Base-by-base conservation (phyloP, 2,329 filamentous ascomycete species). In the Aspergillus ochraceus region DNA sequence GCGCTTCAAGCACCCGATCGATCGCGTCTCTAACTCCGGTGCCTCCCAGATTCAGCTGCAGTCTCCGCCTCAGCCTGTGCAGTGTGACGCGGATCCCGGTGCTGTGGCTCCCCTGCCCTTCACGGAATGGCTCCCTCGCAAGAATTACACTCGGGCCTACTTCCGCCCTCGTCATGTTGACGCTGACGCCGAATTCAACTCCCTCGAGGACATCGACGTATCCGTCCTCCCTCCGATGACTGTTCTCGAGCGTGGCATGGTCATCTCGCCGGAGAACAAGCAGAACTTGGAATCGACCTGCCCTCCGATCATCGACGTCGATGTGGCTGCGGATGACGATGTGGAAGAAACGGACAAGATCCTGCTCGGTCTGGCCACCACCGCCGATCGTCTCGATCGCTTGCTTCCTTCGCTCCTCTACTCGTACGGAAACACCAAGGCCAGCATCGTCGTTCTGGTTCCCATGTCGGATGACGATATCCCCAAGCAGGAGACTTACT, bases 121-220 rank as follows among this genome's bases (percentile, higher is more conserved):
- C 66, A 65, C 68, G 49, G 76, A 78, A 67, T 79, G 76, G 76
- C 71, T 79, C 45, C 67, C 68, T 19, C 75, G 74, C 68, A 79
- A 79, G 71, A 78, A 78, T 66, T 78, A 77, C 63, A 79, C 76
- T 32, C 76, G 76, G 53, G 69, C 72, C 61, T 78, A 78, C 64
- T 70, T 79, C 65, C 76, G 76, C 49, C 74, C 76, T 60, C 74
- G 70, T 57, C 67, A 71, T 55, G 70, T 77, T 49, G 67, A 66
- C 63, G 66, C 74, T 32, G 67, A 74, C 49, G 71, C 75, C 30
- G 70, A 77, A 51, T 78, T 79, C 66, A 68, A 67, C 53, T 71
- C 75, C 2, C 58, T 79, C 49, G 76, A 78, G 66, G 70, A 72
- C 46, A 71, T 79, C 54, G 64, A 71, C n/a, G 66, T 66, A 50